phyloP scores from a whole-genome alignment of 192 early-diverging fungal species.

The Backusella parvicylindrica region DNA sequence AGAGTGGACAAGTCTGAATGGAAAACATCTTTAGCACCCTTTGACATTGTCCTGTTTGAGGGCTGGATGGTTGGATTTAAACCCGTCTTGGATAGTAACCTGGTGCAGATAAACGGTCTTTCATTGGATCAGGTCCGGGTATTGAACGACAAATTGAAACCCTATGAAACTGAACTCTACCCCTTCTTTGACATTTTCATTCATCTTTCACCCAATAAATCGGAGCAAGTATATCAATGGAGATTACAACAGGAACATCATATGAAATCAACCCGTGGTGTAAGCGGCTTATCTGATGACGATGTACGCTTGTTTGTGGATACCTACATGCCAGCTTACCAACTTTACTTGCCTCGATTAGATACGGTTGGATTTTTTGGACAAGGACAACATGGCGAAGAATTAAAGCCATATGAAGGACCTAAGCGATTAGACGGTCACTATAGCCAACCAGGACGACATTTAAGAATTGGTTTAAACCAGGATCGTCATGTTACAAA shows the following conservation, averaged over 20 bases:
- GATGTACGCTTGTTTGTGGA: slow-evolving; percentile 83
- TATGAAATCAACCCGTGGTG: slow-evolving; percentile 40
- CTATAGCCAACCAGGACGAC: slow-evolving; percentile 20
- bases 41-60: slow-evolving; percentile 87
- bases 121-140: slow-evolving; percentile 36
- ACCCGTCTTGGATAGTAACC: slow-evolving; percentile 33
- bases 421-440: not conserved
- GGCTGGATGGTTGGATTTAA: slow-evolving; percentile 93
- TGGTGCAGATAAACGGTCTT: slow-evolving; percentile 31
- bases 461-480: slow-evolving; percentile 40
- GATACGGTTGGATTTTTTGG: slow-evolving; percentile 46
- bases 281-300: slow-evolving; percentile 63
- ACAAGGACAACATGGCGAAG: not conserved
- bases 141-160: slow-evolving; percentile 47
- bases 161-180: slow-evolving; percentile 60
- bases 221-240: slow-evolving; percentile 79
- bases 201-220: slow-evolving; percentile 57
- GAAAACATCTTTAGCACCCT: slow-evolving; percentile 45
- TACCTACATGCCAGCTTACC: slow-evolving; percentile 86
- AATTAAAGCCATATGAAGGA: slow-evolving; percentile 20
- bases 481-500: slow-evolving; percentile 31
- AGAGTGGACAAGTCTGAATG: slow-evolving; percentile 58
- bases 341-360: slow-evolving; percentile 51
- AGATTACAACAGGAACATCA: slow-evolving; percentile 81
- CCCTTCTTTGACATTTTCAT: slow-evolving; percentile 74